phyloP scores from a whole-genome alignment of 768 basidiomycete species.

The Goffeauzyma gilvescens region DNA sequence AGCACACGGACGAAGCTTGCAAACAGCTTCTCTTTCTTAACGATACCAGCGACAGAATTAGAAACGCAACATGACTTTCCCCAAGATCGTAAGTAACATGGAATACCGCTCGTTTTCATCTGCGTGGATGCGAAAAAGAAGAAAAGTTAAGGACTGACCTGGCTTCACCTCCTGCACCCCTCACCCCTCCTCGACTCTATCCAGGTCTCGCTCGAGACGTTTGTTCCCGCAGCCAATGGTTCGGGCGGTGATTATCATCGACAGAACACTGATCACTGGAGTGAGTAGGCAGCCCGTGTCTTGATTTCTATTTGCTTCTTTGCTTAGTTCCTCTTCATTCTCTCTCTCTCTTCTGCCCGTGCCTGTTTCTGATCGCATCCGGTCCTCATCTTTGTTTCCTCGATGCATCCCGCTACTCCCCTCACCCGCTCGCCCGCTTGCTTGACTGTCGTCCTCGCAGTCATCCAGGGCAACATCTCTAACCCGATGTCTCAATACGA shows the following conservation, averaged over 20 bases:
- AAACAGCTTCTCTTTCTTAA: no score
- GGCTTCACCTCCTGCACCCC: background rate
- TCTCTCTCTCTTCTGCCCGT: background rate
- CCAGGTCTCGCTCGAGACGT: slow-evolving; percentile 30
- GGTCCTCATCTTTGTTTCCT: background rate
- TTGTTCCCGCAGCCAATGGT: slow-evolving; percentile 31
- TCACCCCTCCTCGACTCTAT: background rate
- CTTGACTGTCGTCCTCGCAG: slow-evolving; percentile 2
- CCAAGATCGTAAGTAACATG: slow-evolving; percentile 4
- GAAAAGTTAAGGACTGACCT: background rate
- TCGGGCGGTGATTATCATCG: slow-evolving; percentile 34
- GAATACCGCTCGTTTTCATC: no score
- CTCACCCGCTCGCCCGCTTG: slow-evolving; percentile 5
- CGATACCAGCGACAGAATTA: no score
- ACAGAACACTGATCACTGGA: slow-evolving; percentile 30
- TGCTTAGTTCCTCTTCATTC: background rate
- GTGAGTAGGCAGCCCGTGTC: no score
- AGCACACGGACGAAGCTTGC: no score
- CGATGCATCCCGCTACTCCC: background rate
- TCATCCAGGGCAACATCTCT: slow-evolving; percentile 29
- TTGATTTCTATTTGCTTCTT: slow-evolving; percentile 4
- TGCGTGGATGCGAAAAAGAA: background rate
- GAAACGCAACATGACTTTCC: no score
- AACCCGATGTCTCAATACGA: slow-evolving; percentile 32
- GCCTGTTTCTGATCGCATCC: no score